Base-by-base conservation (phyloP, 2,329 filamentous ascomycete genomes). In the Paecilomyces sp. region DNA sequence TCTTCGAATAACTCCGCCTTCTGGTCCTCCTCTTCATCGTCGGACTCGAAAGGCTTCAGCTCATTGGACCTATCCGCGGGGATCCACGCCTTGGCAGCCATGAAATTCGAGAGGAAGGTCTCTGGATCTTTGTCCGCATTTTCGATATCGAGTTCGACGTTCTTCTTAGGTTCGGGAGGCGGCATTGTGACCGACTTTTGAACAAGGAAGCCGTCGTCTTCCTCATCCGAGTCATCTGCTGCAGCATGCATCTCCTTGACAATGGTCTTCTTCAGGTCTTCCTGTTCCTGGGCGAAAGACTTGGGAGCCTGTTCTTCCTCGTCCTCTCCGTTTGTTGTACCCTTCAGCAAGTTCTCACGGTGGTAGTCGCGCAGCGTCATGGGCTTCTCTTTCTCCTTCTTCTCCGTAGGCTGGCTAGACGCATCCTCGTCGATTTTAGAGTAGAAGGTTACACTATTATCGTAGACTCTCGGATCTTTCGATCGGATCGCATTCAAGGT, bases 401-500 rank as follows among this genome's bases (percentile, higher is more conserved):
- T 11, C 61, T 64, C 51, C 60, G 67, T 62, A 6, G 65, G 64
- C 5, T 68, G 63, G 13, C 67, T 63, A 24, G 73, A 18, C 3
- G 41, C 72, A 2, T 83, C 82, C 25, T 84, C 83, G 3, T 89
- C 85, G 59, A 85, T 78, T 12, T 87, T 80, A 50, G 81, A 79
- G 76, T 92, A 97, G 77, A 97, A 97, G 18, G 83, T 91, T 64
- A 83, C 82, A 34, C 87, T 83, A 62, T 86, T 83, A 74, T 97
- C 90, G 79, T 97, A 97, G 56, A 99, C 87, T 57, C 90, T 83
- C 30, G 94, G 94, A 69, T 99, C 94, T 74, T 96, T 97, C 69
- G 85, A 88, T 67, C 88, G 87, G 70, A 99, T 92, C 51, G 94
- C 94, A 64, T 90, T 83, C 24, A 99, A 82, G 0, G 92, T 96